A percentile compares a stretch with the other conserved stretches of the same genome.
These are phyloP conservation scores for Aspergillus aculeatinus DNA, from an alignment of 2,329 filamentous ascomycete species.

Conservation along the genomic window DNA sequence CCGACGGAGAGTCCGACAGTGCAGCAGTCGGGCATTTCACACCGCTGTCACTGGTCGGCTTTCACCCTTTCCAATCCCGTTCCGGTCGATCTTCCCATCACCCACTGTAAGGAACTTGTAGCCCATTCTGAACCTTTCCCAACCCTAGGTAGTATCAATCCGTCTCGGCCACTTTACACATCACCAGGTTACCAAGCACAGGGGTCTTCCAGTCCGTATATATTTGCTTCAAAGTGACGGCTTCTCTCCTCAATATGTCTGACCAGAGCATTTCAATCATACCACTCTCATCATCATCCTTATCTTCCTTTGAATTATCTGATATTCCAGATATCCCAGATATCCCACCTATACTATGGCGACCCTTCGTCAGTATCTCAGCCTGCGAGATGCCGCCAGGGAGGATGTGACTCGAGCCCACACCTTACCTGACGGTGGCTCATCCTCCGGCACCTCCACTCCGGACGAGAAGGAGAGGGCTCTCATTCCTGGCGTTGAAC, in stretches of 20 bases:
- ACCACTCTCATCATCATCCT: background rate
- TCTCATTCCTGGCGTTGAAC: background rate
- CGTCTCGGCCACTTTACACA: background rate
- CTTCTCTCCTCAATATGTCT: background rate
- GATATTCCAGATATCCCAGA: background rate
- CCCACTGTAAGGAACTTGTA: background rate
- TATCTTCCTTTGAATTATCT: background rate
- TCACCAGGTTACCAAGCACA: background rate
- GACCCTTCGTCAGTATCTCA: constrained; percentile 1
- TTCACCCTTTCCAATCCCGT: background rate
- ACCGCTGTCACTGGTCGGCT: background rate
- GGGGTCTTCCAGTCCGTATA: background rate
- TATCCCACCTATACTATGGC: background rate
- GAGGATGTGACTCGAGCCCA: background rate
- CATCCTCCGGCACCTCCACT: constrained; percentile 1
- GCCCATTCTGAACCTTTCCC: background rate
- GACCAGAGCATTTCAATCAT: background rate
- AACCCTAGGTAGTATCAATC: background rate
- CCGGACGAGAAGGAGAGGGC: background rate
- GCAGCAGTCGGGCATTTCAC: background rate
- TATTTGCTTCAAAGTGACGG: background rate
- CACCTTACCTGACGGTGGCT: background rate
- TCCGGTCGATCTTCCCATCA: background rate
- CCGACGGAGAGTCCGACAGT: background rate
- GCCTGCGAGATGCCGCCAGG: background rate